These are phyloP conservation scores for Neoboletus brunneissimus DNA, from an alignment of 768 basidiomycete species.

Conservation along the genomic window DNA sequence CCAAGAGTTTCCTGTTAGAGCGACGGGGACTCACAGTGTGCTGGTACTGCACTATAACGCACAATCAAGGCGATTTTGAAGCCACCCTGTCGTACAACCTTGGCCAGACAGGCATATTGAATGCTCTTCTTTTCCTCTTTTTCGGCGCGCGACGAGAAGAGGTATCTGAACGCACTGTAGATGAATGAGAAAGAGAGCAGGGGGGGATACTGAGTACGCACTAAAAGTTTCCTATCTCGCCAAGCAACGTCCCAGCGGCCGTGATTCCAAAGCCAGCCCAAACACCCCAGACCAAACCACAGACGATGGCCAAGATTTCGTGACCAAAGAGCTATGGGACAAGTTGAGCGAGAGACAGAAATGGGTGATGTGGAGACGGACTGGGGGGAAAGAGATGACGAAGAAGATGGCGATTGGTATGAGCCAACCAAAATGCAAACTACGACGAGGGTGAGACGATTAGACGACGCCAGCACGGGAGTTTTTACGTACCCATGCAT, in stretches of 20 bases:
- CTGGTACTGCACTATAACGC: constrained; percentile 80
- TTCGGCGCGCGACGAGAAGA: constrained; percentile 70
- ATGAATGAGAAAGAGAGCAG: constrained; percentile 10
- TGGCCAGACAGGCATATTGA: constrained; percentile 58
- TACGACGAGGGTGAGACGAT: constrained; percentile 23
- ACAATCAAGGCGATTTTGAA: constrained; percentile 80
- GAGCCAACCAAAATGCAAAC: constrained; percentile 60
- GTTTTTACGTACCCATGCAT: constrained; percentile 37
- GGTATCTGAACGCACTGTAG: constrained; percentile 76
- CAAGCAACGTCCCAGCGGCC: constrained; percentile 76
- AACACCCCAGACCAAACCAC: constrained; percentile 88
- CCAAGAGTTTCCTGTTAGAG: background rate
- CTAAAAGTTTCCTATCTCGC: constrained; percentile 89
- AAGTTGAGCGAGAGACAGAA: constrained; percentile 2
- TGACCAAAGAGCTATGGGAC: constrained; percentile 75
- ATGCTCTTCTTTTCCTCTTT: constrained; percentile 63
- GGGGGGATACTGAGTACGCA: constrained; percentile 37
- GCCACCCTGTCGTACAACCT: constrained; percentile 81
- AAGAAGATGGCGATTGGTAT: constrained; percentile 82
- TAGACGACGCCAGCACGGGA: background rate
- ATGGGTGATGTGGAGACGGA: constrained; percentile 29
- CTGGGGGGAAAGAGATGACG: constrained; percentile 83
- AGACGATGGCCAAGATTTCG: constrained; percentile 85
- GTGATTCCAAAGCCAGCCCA: constrained; percentile 88
- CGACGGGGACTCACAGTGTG: constrained; percentile 58